phyloP scores from a whole-genome alignment of 2,329 filamentous ascomycete species.

The Chaetothyriales sp. region DNA sequence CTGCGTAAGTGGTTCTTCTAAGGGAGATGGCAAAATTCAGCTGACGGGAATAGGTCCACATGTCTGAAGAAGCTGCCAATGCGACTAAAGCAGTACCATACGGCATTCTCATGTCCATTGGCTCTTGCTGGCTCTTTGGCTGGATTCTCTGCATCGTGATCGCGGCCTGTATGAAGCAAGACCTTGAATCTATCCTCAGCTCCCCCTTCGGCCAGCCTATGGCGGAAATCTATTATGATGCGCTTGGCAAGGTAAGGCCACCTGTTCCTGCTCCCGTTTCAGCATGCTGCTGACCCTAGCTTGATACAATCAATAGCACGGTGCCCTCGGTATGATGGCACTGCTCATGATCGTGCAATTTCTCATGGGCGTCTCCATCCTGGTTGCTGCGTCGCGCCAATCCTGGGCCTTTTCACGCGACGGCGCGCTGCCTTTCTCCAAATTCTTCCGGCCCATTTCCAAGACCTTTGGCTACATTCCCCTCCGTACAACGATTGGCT shows the following conservation, averaged over 20 bases:
- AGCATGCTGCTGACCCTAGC: neutral
- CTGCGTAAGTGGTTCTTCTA: conserved; percentile 27
- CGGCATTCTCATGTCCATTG: conserved; percentile 46
- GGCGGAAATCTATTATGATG: conserved; percentile 28
- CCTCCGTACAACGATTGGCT: conserved; percentile 42
- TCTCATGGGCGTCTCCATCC: conserved; percentile 26
- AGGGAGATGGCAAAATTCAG: neutral
- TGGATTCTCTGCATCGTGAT: conserved; percentile 46
- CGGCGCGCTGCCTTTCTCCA: conserved; percentile 47
- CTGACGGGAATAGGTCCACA: conserved; percentile 27
- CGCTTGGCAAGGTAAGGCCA: conserved; percentile 7
- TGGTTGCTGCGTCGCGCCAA: conserved; percentile 47
- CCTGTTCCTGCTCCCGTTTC: neutral
- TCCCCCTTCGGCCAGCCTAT: conserved; percentile 46
- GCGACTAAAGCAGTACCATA: conserved; percentile 46
- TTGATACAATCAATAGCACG: conserved; percentile 33
- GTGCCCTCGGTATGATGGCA: conserved; percentile 45
- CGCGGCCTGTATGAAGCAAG: conserved; percentile 42
- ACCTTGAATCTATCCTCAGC: conserved; percentile 36
- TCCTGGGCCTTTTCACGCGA: conserved; percentile 52
- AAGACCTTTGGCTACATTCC: conserved; percentile 44
- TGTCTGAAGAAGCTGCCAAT: conserved; percentile 49
- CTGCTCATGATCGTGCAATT: conserved; percentile 49
- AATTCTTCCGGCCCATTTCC: conserved; percentile 44
- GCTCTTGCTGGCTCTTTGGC: conserved; percentile 42